phyloP scores from a whole-genome alignment of 208 protist genomes.

The Crithidia sp. region DNA sequence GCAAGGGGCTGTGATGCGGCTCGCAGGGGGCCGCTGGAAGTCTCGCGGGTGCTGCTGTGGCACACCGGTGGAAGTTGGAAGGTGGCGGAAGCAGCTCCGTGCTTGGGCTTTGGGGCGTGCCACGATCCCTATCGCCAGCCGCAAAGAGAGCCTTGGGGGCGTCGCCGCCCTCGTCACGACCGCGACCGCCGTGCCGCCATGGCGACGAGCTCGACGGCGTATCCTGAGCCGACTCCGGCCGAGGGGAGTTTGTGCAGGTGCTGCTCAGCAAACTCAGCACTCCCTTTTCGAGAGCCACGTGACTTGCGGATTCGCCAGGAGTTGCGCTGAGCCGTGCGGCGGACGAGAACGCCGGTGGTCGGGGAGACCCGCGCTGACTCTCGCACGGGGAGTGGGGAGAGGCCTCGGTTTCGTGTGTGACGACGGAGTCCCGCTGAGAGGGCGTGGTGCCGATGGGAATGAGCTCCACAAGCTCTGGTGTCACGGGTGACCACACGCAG shows the following conservation, averaged over 20 bases:
- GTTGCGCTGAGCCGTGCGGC: neutral
- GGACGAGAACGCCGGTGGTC: neutral
- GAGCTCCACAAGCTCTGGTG: slow-evolving; percentile 10
- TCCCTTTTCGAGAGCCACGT: neutral
- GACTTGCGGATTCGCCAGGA: neutral
- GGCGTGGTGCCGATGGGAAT: slow-evolving; percentile 7
- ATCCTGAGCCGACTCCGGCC: neutral
- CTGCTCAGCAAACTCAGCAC: neutral
- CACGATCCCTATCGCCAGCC: neutral
- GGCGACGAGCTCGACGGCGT: neutral
- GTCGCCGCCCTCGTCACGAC: neutral
- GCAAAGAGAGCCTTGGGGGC: neutral
- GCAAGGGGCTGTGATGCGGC: neutral
- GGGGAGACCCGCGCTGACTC: slow-evolving; percentile 8
- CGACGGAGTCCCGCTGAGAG: slow-evolving; percentile 15
- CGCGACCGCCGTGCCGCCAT: neutral
- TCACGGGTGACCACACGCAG: slow-evolving; percentile 1
- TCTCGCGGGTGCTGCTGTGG: neutral
- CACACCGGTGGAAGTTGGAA: neutral
- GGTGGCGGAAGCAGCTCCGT: neutral
- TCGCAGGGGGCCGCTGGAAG: neutral
- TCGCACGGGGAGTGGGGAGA: neutral
- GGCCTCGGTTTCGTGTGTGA: neutral
- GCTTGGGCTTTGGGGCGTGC: neutral
- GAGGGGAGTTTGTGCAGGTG: neutral